Evolutionary conservation across 1,284 basidiomycete species (phyloP).

Genomic region (Fomitiporia mediterranea): DNA sequence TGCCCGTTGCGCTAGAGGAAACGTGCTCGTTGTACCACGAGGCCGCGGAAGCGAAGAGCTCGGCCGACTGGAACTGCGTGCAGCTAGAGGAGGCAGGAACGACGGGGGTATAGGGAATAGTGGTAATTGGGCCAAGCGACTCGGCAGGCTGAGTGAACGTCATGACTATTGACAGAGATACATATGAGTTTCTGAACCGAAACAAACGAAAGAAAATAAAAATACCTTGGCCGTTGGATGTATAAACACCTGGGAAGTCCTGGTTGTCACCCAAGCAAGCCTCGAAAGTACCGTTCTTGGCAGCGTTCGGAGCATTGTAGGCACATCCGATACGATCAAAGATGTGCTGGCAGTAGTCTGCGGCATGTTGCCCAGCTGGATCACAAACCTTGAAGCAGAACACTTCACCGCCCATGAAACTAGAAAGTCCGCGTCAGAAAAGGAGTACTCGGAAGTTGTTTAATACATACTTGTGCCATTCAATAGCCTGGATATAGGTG

Average conservation of each 20-base stretch:
- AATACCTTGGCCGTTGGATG: constrained; percentile 34
- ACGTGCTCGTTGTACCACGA: background rate
- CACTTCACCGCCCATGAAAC: constrained; percentile 57
- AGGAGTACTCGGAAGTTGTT: background rate
- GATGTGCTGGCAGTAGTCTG: constrained; percentile 54
- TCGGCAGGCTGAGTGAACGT: constrained; percentile 61
- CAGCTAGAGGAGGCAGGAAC: constrained; percentile 64
- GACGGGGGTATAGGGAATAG: constrained; percentile 56
- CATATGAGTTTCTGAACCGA: background rate
- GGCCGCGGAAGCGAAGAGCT: constrained; percentile 38
- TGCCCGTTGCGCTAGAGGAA: constrained; percentile 20
- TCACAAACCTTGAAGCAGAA: constrained; percentile 63
- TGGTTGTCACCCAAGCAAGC: constrained; percentile 61
- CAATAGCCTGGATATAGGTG: constrained; percentile 47
- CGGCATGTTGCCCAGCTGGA: constrained; percentile 45
- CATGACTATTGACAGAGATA: constrained; percentile 24
- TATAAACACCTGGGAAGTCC: constrained; percentile 54
- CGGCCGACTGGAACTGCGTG: constrained; percentile 47
- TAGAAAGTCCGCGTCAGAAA: constrained; percentile 24
- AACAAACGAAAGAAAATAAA: background rate
- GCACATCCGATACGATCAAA: constrained; percentile 65
- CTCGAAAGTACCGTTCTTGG: constrained; percentile 50
- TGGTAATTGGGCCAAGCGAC: constrained; percentile 48
- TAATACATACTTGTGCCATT: constrained; percentile 58
- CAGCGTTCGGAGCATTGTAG: constrained; percentile 66